Percentiles rank a stretch among this genome's conserved stretches.
phyloP scores from a whole-genome alignment of 2,329 filamentous ascomycete genomes.

The Tricladium varicosporioides region DNA sequence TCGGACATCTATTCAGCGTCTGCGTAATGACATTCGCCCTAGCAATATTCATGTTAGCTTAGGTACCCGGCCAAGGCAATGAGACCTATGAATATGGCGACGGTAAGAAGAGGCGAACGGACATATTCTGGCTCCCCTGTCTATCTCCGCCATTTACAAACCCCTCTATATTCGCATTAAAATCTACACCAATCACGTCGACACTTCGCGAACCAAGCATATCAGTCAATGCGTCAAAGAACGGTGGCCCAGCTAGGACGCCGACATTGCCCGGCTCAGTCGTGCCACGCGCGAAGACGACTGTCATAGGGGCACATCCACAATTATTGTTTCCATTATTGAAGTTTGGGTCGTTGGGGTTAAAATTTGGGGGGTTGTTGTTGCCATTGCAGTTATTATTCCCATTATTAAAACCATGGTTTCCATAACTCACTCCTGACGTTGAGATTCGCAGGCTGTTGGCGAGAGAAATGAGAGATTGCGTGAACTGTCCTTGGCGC shows the following conservation, averaged over 20 bases:
- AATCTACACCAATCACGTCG: not conserved
- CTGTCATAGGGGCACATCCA: slow-evolving; percentile 27
- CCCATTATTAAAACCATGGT: too few relatives aligned
- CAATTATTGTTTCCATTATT: too few relatives aligned
- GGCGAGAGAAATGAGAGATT: too few relatives aligned
- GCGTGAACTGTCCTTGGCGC: too few relatives aligned
- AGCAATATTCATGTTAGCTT: too few relatives aligned
- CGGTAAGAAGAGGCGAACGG: not conserved
- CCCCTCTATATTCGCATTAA: not conserved
- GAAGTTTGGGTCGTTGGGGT: too few relatives aligned
- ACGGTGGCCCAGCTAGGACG: slow-evolving; percentile 25
- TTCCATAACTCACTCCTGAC: too few relatives aligned
- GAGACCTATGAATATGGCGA: not conserved
- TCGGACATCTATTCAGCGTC: not conserved
- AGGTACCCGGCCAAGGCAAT: too few relatives aligned
- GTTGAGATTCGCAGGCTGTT: too few relatives aligned
- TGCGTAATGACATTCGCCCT: not conserved
- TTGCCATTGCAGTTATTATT: too few relatives aligned
- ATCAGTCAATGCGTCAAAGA: not conserved
- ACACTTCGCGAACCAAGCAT: not conserved
- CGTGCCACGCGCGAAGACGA: slow-evolving; percentile 46
- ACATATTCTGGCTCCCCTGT: not conserved
- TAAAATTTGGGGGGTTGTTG: too few relatives aligned
- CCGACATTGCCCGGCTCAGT: slow-evolving; percentile 45
- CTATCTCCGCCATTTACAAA: not conserved